Evolutionary conservation across 2,329 filamentous ascomycete species (phyloP).

Genomic region (Xylariaceae sp.): DNA sequence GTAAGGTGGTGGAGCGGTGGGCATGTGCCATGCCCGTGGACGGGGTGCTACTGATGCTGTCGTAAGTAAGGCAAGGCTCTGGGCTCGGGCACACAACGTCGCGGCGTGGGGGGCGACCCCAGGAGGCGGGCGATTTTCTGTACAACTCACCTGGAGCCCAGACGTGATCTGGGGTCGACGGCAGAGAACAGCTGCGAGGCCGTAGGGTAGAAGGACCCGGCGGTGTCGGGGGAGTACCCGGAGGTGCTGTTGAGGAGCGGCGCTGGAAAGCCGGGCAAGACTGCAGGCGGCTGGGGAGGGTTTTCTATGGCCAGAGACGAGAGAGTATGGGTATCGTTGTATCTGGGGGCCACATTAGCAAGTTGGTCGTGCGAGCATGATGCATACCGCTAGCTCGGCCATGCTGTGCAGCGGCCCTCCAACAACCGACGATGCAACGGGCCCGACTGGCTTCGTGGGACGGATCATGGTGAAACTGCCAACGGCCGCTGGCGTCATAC

Average conservation of each 20-base stretch:
- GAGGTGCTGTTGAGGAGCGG: constrained; percentile 37
- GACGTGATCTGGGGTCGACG: constrained; percentile 46
- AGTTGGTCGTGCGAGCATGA: constrained; percentile 20
- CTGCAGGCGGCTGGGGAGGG: constrained; percentile 40
- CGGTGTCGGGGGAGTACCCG: constrained; percentile 42
- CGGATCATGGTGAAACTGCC: constrained; percentile 32
- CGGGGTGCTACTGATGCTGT: constrained; percentile 36
- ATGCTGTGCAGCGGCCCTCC: constrained; percentile 29
- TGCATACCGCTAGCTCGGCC: constrained; percentile 26
- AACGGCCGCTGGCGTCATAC: constrained; percentile 37
- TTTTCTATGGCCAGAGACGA: constrained; percentile 47
- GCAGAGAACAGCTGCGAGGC: constrained; percentile 29
- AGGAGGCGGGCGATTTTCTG: constrained; percentile 1
- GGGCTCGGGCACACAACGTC: no score
- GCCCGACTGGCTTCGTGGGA: constrained; percentile 23
- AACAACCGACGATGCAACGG: constrained; percentile 20
- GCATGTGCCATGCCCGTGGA: constrained; percentile 51
- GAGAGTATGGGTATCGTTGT: constrained; percentile 45
- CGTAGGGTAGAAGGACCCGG: constrained; percentile 37
- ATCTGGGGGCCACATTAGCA: constrained; percentile 37
- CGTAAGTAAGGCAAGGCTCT: constrained; percentile 27
- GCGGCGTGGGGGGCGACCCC: background rate
- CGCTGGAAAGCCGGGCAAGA: constrained; percentile 45
- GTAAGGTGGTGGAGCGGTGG: constrained; percentile 45
- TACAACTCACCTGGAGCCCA: constrained; percentile 47